Percentiles rank a stretch among this genome's conserved stretches.
phyloP scores from a whole-genome alignment of 2,329 filamentous ascomycete species.

The Trichoderma semiorbis region DNA sequence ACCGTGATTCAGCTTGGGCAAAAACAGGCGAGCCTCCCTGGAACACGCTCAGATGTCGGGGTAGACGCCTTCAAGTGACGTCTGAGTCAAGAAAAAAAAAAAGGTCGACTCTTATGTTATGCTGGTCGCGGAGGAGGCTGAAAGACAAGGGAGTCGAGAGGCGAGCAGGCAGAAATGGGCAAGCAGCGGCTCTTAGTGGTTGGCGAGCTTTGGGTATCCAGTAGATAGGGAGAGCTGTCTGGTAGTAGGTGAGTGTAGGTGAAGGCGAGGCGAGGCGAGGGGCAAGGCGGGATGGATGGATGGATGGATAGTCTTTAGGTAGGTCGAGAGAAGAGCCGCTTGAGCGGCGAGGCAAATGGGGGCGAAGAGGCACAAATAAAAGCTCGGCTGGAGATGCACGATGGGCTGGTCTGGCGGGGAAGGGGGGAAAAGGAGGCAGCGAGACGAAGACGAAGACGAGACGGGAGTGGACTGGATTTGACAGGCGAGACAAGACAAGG shows the following conservation, averaged over 20 bases:
- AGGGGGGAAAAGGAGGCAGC: neutral
- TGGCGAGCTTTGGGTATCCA: neutral
- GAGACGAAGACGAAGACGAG: neutral
- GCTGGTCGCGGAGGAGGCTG: neutral
- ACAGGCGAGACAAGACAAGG: neutral
- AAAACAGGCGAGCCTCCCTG: neutral
- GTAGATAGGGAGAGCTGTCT: neutral
- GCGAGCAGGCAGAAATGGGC: neutral
- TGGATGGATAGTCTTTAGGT: neutral
- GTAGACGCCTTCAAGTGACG: neutral
- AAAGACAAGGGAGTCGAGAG: neutral
- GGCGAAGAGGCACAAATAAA: constrained; percentile 17
- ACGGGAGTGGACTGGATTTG: neutral
- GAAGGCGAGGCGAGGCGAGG: constrained; percentile 13
- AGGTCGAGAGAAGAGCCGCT: neutral
- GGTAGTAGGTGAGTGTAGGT: neutral
- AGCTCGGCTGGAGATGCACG: neutral
- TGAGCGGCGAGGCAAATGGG: constrained; percentile 13
- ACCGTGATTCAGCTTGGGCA: neutral
- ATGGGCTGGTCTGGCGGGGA: neutral
- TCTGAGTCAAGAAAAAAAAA: neutral
- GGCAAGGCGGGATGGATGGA: neutral
- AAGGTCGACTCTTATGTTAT: neutral
- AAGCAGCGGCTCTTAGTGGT: neutral
- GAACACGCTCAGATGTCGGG: neutral